phyloP scores from a whole-genome alignment of 106 monocot species.

The Agapanthus africanus region DNA sequence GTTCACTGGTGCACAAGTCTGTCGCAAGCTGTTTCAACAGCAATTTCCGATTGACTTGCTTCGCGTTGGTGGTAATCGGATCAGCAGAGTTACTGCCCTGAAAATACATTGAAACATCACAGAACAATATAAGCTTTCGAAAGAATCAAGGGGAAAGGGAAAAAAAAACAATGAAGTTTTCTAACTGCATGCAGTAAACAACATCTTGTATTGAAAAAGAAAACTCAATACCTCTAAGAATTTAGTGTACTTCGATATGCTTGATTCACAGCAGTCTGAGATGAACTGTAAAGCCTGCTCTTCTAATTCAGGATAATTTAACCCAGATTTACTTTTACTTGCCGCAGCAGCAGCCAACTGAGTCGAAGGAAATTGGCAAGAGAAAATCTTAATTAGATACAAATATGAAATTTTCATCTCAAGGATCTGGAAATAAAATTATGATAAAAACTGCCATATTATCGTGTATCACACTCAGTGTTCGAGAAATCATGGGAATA shows the following conservation, averaged over 20 bases:
- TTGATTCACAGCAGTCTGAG: constrained; percentile 69
- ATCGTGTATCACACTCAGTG: not conserved
- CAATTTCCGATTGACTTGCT: constrained; percentile 62
- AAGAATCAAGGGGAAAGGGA: not conserved
- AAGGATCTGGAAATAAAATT: not conserved
- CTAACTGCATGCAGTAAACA: too few species aligned
- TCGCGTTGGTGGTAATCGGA: constrained; percentile 32
- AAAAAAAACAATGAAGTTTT: too few species aligned
- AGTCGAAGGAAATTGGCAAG: not conserved
- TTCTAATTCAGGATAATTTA: constrained; percentile 66
- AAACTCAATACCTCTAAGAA: constrained; percentile 55
- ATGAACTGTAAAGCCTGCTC: constrained; percentile 80
- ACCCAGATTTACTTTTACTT: constrained; percentile 21
- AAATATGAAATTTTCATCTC: not conserved
- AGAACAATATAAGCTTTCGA: not conserved
- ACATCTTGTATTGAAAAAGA: too few species aligned
- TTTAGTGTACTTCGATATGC: constrained; percentile 74
- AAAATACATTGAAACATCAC: not conserved
- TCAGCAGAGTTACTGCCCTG: constrained; percentile 46
- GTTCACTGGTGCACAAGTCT: constrained; percentile 77
- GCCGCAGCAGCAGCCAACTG: constrained; percentile 83
- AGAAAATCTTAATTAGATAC: not conserved
- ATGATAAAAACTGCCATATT: not conserved
- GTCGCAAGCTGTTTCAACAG: constrained; percentile 67
- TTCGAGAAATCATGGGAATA: not conserved